These are phyloP conservation scores for Citrus unshiu DNA, from an alignment of 345 rosid species.

Conservation along the genomic window DNA sequence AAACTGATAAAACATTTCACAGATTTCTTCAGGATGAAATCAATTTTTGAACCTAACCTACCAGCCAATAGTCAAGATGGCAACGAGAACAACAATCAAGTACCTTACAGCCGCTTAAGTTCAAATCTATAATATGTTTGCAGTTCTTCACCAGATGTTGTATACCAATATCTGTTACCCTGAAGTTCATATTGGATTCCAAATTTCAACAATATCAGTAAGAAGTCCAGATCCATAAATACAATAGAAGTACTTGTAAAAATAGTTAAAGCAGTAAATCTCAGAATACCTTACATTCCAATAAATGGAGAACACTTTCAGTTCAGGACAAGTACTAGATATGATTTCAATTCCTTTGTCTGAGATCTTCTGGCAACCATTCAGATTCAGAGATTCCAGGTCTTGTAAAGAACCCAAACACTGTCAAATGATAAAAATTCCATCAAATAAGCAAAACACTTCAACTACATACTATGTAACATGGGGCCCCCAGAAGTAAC, in stretches of 20 bases:
- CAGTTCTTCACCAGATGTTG: conserved; percentile 70
- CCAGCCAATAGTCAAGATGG: not conserved
- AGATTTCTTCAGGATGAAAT: not conserved
- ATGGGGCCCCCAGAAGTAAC: not conserved
- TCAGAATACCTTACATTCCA: conserved; percentile 85
- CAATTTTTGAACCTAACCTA: not conserved
- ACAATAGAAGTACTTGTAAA: not conserved
- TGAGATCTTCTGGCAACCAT: conserved; percentile 93
- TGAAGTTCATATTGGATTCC: conserved; percentile 27
- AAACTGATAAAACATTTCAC: not conserved
- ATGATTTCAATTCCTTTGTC: conserved; percentile 78
- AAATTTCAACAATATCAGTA: conserved; percentile 8
- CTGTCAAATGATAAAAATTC: conserved; percentile 36
- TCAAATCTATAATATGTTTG: conserved; percentile 58
- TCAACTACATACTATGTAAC: not conserved
- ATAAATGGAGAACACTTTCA: conserved; percentile 77
- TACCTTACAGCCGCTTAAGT: conserved; percentile 97
- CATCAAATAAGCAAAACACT: not conserved
- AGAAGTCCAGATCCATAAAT: conserved; percentile 7
- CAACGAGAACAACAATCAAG: conserved; percentile 4
- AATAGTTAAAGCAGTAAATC: conserved; percentile 6
- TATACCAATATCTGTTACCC: conserved; percentile 64
- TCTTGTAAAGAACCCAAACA: conserved; percentile 44
- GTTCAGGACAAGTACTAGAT: conserved; percentile 53
- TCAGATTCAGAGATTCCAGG: conserved; percentile 76